These are phyloP conservation scores for Phytophthora quininea DNA, from an alignment of 352 stramenopile genomes.

Conservation along the genomic window DNA sequence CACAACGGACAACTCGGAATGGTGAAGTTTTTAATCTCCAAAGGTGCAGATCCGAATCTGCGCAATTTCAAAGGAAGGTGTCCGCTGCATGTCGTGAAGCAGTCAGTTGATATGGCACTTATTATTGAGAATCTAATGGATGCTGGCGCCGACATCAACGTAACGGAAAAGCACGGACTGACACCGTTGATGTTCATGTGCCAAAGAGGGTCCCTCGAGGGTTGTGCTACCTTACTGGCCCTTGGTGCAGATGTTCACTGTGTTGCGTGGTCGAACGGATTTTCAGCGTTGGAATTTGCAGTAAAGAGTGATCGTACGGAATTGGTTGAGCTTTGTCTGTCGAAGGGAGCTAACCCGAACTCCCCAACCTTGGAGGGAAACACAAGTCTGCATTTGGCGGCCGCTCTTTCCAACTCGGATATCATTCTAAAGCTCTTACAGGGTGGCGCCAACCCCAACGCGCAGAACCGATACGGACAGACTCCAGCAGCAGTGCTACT, in stretches of 20 bases:
- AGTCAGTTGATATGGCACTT: conserved; percentile 55
- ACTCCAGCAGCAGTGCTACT: conserved; percentile 64
- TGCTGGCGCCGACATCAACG: conserved; percentile 63
- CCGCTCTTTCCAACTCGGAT: conserved; percentile 40
- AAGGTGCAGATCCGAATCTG: conserved; percentile 59
- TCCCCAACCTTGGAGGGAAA: conserved; percentile 61
- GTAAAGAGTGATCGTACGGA: conserved; percentile 45
- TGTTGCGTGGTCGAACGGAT: conserved; percentile 81
- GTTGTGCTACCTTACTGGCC: conserved; percentile 66
- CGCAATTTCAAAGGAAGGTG: conserved; percentile 63
- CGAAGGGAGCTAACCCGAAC: conserved; percentile 73
- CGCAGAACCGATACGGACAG: conserved; percentile 75
- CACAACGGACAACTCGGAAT: conserved; percentile 61
- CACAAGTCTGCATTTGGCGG: conserved; percentile 78
- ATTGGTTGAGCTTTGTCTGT: conserved; percentile 73
- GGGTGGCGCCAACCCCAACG: conserved; percentile 59
- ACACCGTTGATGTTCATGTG: conserved; percentile 88
- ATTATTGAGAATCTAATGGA: conserved; percentile 73
- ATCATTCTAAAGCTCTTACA: conserved; percentile 67
- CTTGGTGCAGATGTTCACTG: conserved; percentile 69
- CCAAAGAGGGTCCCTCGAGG: conserved; percentile 61
- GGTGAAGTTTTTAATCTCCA: conserved; percentile 68
- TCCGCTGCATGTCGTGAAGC: conserved; percentile 70
- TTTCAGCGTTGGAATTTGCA: conserved; percentile 69
- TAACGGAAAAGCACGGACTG: conserved; percentile 62